Percentiles rank a stretch among this genome's conserved stretches.
Evolutionary conservation across 768 basidiomycete genomes (phyloP).

Genomic region (Suillus occidentalis): DNA sequence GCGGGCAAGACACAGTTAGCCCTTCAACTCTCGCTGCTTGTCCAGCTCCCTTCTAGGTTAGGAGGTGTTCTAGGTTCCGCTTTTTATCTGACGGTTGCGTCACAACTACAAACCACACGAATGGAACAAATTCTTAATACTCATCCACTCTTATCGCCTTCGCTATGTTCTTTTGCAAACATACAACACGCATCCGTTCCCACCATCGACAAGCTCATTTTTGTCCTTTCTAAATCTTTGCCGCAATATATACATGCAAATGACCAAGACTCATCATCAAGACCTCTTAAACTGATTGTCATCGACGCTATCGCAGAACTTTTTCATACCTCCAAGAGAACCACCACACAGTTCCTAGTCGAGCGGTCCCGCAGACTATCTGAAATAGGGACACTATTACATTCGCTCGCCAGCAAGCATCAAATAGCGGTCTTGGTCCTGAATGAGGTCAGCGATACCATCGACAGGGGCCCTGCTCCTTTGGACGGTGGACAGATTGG

Average conservation of each 20-base stretch:
- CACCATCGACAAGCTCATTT: constrained; percentile 52
- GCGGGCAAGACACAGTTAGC: constrained; percentile 95
- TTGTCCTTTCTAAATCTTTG: constrained; percentile 54
- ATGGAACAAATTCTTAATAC: constrained; percentile 62
- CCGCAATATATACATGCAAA: constrained; percentile 48
- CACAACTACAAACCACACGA: constrained; percentile 65
- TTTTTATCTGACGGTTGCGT: constrained; percentile 77
- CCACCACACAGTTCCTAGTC: constrained; percentile 59
- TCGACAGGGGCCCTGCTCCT: constrained; percentile 36
- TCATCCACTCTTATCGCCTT: constrained; percentile 46
- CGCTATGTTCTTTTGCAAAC: constrained; percentile 48
- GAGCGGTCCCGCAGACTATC: constrained; percentile 73
- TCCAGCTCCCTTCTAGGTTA: constrained; percentile 61
- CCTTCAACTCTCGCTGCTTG: constrained; percentile 76
- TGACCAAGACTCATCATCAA: constrained; percentile 31
- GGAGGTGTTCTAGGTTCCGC: constrained; percentile 67
- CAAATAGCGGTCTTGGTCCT: constrained; percentile 77
- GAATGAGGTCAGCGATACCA: constrained; percentile 88
- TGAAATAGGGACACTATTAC: constrained; percentile 67
- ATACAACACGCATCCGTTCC: constrained; percentile 63
- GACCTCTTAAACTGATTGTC: constrained; percentile 75
- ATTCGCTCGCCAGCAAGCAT: constrained; percentile 63
- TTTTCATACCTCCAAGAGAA: constrained; percentile 65
- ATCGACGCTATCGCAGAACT: constrained; percentile 89
- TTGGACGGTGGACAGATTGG: constrained; percentile 39